phyloP scores from a whole-genome alignment of 2,329 filamentous ascomycete species.

The Leptographium lundbergii region DNA sequence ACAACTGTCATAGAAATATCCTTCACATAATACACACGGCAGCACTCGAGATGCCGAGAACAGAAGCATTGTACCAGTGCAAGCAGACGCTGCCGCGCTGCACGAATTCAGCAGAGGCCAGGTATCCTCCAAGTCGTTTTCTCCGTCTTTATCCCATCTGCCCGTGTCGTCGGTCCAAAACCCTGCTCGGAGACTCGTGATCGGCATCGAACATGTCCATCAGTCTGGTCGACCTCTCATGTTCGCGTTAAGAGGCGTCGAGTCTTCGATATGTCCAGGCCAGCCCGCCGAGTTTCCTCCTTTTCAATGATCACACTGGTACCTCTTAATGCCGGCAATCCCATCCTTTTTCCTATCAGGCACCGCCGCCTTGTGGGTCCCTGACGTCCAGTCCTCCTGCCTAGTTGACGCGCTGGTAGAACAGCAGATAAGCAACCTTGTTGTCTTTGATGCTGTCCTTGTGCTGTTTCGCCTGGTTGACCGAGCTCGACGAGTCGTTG shows the following conservation, averaged over 20 bases:
- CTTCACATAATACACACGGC: not conserved
- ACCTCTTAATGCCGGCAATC: too few species aligned
- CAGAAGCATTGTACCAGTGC: not conserved
- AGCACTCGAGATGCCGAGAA: not conserved
- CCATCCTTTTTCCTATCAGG: too few species aligned
- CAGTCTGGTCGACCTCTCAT: too few species aligned
- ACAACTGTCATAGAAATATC: not conserved
- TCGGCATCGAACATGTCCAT: too few species aligned
- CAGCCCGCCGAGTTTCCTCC: not conserved
- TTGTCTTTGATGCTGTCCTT: conserved; percentile 70
- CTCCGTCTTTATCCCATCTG: not conserved
- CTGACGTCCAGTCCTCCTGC: not conserved
- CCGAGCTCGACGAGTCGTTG: conserved; percentile 40
- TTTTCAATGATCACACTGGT: not conserved
- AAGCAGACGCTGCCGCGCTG: not conserved
- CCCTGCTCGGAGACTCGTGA: too few species aligned
- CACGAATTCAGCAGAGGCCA: not conserved
- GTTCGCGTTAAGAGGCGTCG: too few species aligned
- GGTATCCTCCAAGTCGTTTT: not conserved
- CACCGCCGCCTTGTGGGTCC: not conserved
- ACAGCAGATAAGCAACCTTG: conserved; percentile 92
- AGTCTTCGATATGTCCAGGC: too few species aligned
- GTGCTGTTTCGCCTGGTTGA: conserved; percentile 39
- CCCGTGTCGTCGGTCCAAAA: not conserved
- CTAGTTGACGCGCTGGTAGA: conserved; percentile 69